Base-by-base conservation (phyloP, 768 basidiomycete species). In the Auriscalpium vulgare region DNA sequence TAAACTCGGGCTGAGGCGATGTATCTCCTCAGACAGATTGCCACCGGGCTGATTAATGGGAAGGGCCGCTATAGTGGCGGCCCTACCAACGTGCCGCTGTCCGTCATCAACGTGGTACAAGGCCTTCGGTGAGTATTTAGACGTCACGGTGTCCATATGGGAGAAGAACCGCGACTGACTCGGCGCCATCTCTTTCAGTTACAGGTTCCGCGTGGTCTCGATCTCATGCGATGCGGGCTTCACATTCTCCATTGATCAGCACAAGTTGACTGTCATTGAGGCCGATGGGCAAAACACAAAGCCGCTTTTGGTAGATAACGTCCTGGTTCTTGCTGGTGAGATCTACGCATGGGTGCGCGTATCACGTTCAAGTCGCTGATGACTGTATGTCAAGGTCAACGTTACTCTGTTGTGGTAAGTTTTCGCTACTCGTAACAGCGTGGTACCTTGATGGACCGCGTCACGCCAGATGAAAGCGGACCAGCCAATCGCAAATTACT, bases 141-240 rank as follows among this genome's bases (percentile, higher is more conserved):
- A 29, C 29, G 29, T 29, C 29, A 29, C 29, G 4, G 29, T 29
- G 29, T 7, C 29, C 29, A 7, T 29, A 29, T 29, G 2, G 29
- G 29, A 29, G 29, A 29, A 29, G 23, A 29, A 29, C 29, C 29
- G 29, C 29, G 29, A 29, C 29, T 29, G 29, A 29, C 29, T 29
- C 4, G 29, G 29, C 29, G 4, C 29, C 29, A 29, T 29, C 7
- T 29, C 29, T 29, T 5, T 17, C 17, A 43, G 40, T 5, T 84
- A 83, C 59, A 76, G 83, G 14, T 78, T 84, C 67, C 75, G 83
- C 4, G 38, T 85, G 2, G 58, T 84, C 35, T 69, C 72, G 10
- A 72, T 76, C 10, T 78, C 81, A 19, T 84, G 84, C 62, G 65
- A 70, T 68, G 65, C 69, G 16, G 45, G 53, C 34, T 68, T 53